Evolutionary conservation across 1,139 yeast species (phyloP), one percentile per base, ranked within the genome.

Genomic region (Pichia sp.): DNA sequence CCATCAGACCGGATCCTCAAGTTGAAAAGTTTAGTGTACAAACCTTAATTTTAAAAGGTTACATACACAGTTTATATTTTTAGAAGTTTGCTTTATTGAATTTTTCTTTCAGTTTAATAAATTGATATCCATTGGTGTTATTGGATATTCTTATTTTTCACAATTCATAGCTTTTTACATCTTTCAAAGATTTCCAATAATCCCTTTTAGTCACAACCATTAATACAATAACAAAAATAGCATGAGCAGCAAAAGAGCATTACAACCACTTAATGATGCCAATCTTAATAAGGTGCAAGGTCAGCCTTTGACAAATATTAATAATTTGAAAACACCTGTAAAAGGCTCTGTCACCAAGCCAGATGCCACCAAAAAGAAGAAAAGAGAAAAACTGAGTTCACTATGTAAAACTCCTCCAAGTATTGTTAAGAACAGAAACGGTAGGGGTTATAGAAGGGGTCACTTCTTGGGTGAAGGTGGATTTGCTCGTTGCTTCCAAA

Each of bases 401-500:
- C 71, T 90, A 45, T 90, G 97, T 64, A 87, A 87, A 64, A 90
- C 97, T 4, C 97, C 97, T 3, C 97, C 97, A 35, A 83, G 95
- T 23, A 77, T 87, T 51, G 94, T 92, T 55, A 77, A 92, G 56
- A 87, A 95, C 38, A 77, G 92, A 67, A 74, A 77, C 52, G 95
- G 97, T 45, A 75, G 86, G 60, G 95, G 88, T 57, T 92, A 86
- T 65, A 86, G 86, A 57, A 79, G 98, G 61, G 97, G 97, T 3
- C 75, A 74, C 49, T 88, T 90, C 56, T 71, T 94, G 36, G 99
- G 99, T 33, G 98, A 88, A 69, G 99, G 99, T 48, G 99, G 99
- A 0, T 94, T 94, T 71, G 99, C 98, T 26, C 80, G 98, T 61
- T 94, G 98, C 64, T 94, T 94, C 68, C 97, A 92, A 64, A 94